Evolutionary conservation across 1,139 yeast genomes (phyloP), one percentile per base, ranked within the genome.

Genomic region (Hemisphaericaspora xylofermentans): DNA sequence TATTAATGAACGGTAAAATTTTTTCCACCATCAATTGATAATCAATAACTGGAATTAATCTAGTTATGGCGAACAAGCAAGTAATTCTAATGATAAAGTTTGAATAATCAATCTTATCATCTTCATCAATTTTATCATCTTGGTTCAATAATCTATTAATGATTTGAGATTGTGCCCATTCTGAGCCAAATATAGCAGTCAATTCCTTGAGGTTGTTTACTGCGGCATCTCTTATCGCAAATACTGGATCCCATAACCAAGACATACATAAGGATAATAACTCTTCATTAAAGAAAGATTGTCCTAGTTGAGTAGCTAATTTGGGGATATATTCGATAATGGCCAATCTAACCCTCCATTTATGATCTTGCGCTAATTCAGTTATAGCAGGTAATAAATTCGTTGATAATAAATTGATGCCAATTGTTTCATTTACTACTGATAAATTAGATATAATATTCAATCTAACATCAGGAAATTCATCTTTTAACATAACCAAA

Each of bases 191-290:
- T 35, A 88, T 89, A 49, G 77, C 78, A 4, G 96, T 83, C 54
- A 94, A 74, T 54, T 85, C 84, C 52, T 79, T 82, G 54, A 93
- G 72, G 61, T 91, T 94, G 46, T 75, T 68, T 27, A 94, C 96
- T 1, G 98, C 98, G 12, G 98, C 98, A 54, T 89, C 95, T 64
- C 99, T 82, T 49, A 94, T 91, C 6, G 98, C 93, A 64, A 81
- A 93, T 32, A 94, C 98, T 13, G 94, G 87, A 66, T 94, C 99
- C 96, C 98, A 91, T 51, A 94, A 74, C 98, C 98, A 94, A 17
- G 93, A 86, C 80, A 94, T 80, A 59, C 97, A 94, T 52, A 94
- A 72, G 38, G 87, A 82, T 48, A 95, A 91, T 53, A 94, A 73
- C 56, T 93, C 96, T 57, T 88, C 85, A 63, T 93, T 94, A 66